Conservation (phyloP, 441 rosid genomes). For the Metrosideros polymorpha region DNA sequence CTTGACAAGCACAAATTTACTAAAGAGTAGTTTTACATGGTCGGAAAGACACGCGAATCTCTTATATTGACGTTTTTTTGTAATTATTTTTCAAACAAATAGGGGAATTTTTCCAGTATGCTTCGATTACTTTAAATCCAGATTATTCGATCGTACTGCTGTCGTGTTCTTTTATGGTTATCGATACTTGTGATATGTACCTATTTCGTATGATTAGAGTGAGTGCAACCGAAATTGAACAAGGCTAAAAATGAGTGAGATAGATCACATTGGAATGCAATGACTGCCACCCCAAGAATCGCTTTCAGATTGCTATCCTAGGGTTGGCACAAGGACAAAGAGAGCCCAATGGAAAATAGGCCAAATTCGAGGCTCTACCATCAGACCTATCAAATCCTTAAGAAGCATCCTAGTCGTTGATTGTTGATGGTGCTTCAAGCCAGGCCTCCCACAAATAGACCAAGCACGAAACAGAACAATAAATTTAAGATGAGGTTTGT, state of each 20-base stretch:
- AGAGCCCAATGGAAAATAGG: too few relatives aligned
- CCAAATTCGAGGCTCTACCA: background rate
- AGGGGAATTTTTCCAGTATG: too few relatives aligned
- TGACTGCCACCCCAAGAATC: background rate
- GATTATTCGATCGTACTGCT: background rate
- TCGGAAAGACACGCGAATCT: background rate
- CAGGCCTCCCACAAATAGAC: background rate
- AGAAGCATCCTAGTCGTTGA: background rate
- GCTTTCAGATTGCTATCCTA: background rate
- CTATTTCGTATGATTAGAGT: background rate
- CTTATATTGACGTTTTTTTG: background rate
- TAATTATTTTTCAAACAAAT: background rate
- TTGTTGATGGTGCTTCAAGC: background rate
- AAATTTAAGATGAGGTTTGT: background rate
- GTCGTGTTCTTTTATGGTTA: background rate
- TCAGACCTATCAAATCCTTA: background rate
- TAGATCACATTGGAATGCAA: background rate
- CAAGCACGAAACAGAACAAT: background rate
- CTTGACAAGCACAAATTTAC: background rate
- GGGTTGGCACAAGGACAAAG: background rate
- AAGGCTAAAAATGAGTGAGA: background rate
- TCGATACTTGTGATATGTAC: background rate
- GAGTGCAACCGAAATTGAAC: background rate
- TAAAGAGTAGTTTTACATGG: background rate
- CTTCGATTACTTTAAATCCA: background rate